Base-by-base conservation (phyloP, 257 asterid species). In the Penstemon eatonii region DNA sequence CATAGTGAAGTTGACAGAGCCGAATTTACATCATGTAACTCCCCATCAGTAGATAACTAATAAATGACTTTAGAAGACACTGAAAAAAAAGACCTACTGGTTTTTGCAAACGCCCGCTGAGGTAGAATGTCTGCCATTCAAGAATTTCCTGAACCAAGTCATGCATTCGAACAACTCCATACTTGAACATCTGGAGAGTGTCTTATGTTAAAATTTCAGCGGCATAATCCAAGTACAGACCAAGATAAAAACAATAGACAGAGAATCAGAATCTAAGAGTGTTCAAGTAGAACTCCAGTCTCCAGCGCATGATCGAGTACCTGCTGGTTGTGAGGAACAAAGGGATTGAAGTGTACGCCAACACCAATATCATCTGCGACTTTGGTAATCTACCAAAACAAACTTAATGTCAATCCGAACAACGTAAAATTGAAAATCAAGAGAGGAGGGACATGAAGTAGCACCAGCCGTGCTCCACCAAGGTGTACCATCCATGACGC, bases 101-200 rank as follows among this genome's bases (percentile, higher is more conserved):
- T 84, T 90, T 92, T 75, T 90, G 97, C 75, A 90, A 66, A 70
- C 97, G 97, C 54, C 98, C 97, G 69, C 97, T 83, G 50, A 88
- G 76, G 76, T 92, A 92, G 69, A 88, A 90, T 66, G 82, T 88
- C 70, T 86, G 80, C 98, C 97, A 86, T 18, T 74, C 81, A 69
- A 72, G 46, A 56, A 90, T 75, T 65, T 92, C 97, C 74, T 80
- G 81, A 67, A 88, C 78, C 71, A 92, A 80, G 77, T 92, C 95
- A 70, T 77, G 78, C 89, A 77, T 80, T 41, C 85, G 80, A 39
- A 88, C 96, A 75, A 92, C 90, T 44, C 97, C 94, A 38, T 88
- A 90, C 82, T 92, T 89, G 84, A 81, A 80, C 85, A 82, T 80
- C 90, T 85, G 82, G 68, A 64, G 63, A 76, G 68, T 57, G 38